Evolutionary conservation across 352 stramenopile genomes (phyloP), one percentile per base, ranked within the genome.

Genomic region (Globisporangium carolinianum): DNA sequence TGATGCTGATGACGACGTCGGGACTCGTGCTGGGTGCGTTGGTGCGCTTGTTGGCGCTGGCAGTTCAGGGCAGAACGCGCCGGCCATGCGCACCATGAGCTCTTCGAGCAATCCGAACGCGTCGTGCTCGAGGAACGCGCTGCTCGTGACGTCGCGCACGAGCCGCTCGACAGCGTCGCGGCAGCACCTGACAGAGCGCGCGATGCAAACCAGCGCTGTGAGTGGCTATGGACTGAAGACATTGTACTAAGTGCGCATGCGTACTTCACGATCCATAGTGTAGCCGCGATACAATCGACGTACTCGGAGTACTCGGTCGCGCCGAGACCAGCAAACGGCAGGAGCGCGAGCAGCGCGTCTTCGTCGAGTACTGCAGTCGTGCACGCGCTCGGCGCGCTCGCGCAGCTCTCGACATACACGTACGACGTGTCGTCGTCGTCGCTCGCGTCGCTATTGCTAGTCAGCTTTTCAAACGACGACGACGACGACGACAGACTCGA

Each of bases 81-180:
- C 77, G 18, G 75, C 77, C 82, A 91, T 91, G 18, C 82, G 79
- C 37, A 83, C 9, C 82, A 91, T 91, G 42, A 91, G 66, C 37
- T 85, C 68, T 51, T 87, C 82, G 3, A 91, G 61, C 0, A 91
- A 38, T 6, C 82, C 54, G 35, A 79, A 91, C 12, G 77, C 71
- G 18, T 91, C 82, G 57, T 89, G 79, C 52, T 91, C 82, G 12
- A 91, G 60, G 46, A 56, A 89, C 38, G 65, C 57, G 0, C 52
- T 57, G 11, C 57, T 62, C 0, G 82, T 87, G 17, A 91, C 49
- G 32, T 87, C 69, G 0, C 62, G 59, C 0, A 89, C 59, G 8
- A 91, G 75, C 50, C 83, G 66, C 53, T 75, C 74, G 4, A 67
- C 74, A 10, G 77, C 67, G 37, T 87, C 73, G 50, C 72, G 62